Evolutionary conservation across 495 filamentous ascomycete species (phyloP).

Genomic region (Pyrenopolyporus hunteri): DNA sequence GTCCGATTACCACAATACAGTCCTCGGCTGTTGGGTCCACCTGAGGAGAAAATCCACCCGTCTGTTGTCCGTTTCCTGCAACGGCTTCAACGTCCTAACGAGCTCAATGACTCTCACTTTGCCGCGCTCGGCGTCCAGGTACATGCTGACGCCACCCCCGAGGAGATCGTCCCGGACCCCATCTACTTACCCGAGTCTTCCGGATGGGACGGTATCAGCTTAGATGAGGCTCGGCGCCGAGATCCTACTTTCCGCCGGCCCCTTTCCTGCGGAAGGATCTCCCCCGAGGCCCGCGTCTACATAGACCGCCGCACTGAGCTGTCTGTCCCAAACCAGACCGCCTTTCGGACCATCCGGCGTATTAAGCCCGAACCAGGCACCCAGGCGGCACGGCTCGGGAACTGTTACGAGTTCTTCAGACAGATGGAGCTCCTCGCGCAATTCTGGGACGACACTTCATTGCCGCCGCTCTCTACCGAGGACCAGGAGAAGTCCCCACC

Average conservation of each 20-base stretch:
- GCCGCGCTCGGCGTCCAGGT: slow-evolving; percentile 59
- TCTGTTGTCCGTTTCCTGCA: slow-evolving; percentile 54
- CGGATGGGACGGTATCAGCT: slow-evolving; percentile 52
- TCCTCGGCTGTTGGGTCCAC: slow-evolving; percentile 39
- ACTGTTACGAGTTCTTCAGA: slow-evolving; percentile 64
- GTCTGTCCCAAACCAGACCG: slow-evolving; percentile 53
- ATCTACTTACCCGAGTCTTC: slow-evolving; percentile 53
- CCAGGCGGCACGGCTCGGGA: slow-evolving; percentile 55
- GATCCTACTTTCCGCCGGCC: slow-evolving; percentile 51
- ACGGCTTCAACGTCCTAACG: slow-evolving; percentile 53
- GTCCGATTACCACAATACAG: slow-evolving; percentile 55
- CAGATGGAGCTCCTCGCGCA: slow-evolving; percentile 57
- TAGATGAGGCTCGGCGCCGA: slow-evolving; percentile 50
- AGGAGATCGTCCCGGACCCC: slow-evolving; percentile 55
- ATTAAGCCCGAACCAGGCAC: slow-evolving; percentile 55
- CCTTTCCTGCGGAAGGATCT: slow-evolving; percentile 53
- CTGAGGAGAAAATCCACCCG: slow-evolving; percentile 8
- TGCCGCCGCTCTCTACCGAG: slow-evolving; percentile 29
- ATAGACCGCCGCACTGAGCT: slow-evolving; percentile 60
- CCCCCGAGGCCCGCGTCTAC: slow-evolving; percentile 57
- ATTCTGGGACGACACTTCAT: slow-evolving; percentile 61
- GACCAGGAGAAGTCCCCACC: slow-evolving; percentile 18
- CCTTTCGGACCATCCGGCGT: slow-evolving; percentile 59
- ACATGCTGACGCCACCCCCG: slow-evolving; percentile 48
- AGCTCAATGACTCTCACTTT: slow-evolving; percentile 53